These are phyloP conservation scores for Craterostigma plantagineum DNA, from an alignment of 257 asterid species.

Conservation along the genomic window DNA sequence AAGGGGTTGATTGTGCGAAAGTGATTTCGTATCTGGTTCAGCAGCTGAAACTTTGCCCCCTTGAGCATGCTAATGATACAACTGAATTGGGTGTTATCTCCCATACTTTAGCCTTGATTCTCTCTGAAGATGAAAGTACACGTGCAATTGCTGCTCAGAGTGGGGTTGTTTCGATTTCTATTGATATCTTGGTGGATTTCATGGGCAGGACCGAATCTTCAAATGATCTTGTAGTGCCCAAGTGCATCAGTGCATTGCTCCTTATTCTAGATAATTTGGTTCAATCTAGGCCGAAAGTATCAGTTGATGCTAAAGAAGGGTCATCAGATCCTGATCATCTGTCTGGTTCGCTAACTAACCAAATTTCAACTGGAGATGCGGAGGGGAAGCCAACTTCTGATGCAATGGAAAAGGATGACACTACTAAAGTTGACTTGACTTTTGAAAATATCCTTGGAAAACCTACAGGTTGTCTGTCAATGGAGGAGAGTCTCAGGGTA, in stretches of 20 bases:
- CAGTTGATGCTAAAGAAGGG: conserved; percentile 32
- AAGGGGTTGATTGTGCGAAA: conserved; percentile 66
- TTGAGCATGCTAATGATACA: conserved; percentile 52
- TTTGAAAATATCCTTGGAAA: conserved; percentile 70
- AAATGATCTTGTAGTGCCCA: conserved; percentile 44
- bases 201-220: conserved; percentile 36
- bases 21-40: conserved; percentile 64
- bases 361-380: conserved; percentile 31
- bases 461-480: conserved; percentile 71
- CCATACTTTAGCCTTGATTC: conserved; percentile 75
- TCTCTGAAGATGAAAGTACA: conserved; percentile 67
- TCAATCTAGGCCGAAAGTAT: conserved; percentile 52
- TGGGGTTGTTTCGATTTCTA: conserved; percentile 41
- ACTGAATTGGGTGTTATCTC: conserved; percentile 63
- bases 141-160: conserved; percentile 53
- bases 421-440: conserved; percentile 17
- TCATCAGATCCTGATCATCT: conserved; percentile 18
- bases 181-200: conserved; percentile 56
- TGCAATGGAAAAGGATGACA: conserved; percentile 28
- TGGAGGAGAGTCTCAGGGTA: conserved; percentile 59
- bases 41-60: conserved; percentile 65
- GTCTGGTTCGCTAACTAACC: conserved; percentile 31
- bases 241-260: conserved; percentile 70
- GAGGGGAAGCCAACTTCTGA: conserved; percentile 20
- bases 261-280: conserved; percentile 79